Base-by-base conservation (phyloP, 768 basidiomycete genomes). In the Lyophyllum shimeji region DNA sequence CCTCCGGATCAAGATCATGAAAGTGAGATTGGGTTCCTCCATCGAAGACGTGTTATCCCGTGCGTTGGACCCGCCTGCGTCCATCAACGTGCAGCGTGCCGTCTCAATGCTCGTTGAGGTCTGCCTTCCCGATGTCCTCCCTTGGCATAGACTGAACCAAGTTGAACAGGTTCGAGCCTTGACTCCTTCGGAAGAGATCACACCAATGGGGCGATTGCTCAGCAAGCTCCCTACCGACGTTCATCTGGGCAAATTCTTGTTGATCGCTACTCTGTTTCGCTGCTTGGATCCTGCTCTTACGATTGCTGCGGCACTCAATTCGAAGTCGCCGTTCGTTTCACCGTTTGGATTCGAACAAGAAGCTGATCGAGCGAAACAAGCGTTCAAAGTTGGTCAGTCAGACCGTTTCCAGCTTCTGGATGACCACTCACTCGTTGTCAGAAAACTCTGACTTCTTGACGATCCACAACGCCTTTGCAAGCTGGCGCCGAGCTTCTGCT, bases 261-360 rank as follows among this genome's bases (percentile, higher is more conserved):
- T 98, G 40, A 83, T 86, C 23, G 89, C 95, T 5, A 86, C 88
- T 1, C 68, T 94, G 37, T 91, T 98, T 69, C 83, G 85, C 44
- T 98, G 96, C 67, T 74, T 98, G 58, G 96, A 98, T 71, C 93
- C 95, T 1, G 96, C 94, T n/a, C 77, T 99, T 47, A 97, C 96
- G 5, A 95, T 99, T 56, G 94, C 93, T 15, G 96, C 96, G 6
- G 84, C 91, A 1, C 74, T 98, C 40, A 95, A 91, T 66, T 88
- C 92, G 0, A 98, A 98, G 69, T 93, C 91, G 1, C 96, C 95
- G 0, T 99, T 98, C 68, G 69, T 98, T 20, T 82, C 89, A 2
- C 95, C 96, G 0, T 83, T 96, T 56, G 95, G 96, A 2, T 76
- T 86, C 44, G 95, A 97, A 69, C 77, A 84, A 55, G 90, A 94